phyloP scores from a whole-genome alignment of 2,329 filamentous ascomycete genomes.

The Fusarium sp. region DNA sequence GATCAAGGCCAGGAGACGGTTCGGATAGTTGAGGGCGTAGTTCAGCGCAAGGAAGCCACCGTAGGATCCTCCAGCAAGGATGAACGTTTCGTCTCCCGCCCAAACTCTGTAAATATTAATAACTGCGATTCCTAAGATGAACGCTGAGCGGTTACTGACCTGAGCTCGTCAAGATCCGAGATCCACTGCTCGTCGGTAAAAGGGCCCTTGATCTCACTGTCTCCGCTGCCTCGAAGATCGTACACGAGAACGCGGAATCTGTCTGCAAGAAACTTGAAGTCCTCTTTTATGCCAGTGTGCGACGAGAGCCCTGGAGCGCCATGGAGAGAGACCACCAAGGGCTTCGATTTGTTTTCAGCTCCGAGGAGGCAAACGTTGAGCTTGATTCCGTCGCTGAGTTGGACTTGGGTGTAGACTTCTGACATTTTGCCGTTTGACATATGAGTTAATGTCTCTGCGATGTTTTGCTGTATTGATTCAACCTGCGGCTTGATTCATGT shows the following conservation, averaged over 20 bases:
- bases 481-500: accelerated
- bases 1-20: not conserved
- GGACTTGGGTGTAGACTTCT: not conserved
- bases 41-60: conserved; percentile 5
- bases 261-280: conserved; percentile 2
- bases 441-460: accelerated
- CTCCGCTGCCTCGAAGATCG: conserved; percentile 6
- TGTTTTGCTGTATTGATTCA: not conserved
- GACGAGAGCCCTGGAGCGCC: conserved; percentile 1
- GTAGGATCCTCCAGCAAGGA: conserved; percentile 7
- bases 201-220: not conserved
- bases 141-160: accelerated
- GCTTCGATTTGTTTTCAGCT: conserved; percentile 2
- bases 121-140: accelerated
- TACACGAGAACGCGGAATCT: conserved; percentile 12
- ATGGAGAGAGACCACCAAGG: conserved; percentile 3
- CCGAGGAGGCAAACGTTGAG: conserved; percentile 14
- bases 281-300: not conserved
- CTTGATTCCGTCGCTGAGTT: conserved; percentile 6
- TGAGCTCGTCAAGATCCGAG: conserved; percentile 1
- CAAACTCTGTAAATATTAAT: not conserved
- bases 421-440: not conserved
- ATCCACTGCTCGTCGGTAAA: conserved; percentile 16
- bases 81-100: conserved; percentile 1
- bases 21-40: not conserved